These are phyloP conservation scores for Buddleja alternifolia DNA, from an alignment of 257 asterid genomes.

Conservation along the genomic window DNA sequence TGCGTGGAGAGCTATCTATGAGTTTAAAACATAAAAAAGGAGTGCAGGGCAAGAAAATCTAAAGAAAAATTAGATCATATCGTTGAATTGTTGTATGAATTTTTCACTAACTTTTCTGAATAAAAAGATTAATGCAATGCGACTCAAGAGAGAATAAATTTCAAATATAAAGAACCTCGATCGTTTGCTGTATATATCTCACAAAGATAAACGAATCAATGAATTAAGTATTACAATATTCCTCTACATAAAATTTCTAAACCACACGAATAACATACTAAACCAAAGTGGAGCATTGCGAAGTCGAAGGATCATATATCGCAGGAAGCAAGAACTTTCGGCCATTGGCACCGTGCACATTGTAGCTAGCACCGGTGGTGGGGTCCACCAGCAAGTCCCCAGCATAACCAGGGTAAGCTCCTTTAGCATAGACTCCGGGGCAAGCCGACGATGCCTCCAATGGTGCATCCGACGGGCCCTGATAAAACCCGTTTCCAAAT, in stretches of 20 bases:
- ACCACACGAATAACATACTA: conserved; percentile 26
- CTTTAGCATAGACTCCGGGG: conserved; percentile 73
- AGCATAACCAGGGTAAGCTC: conserved; percentile 82
- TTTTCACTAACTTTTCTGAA: no score
- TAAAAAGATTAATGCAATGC: no score
- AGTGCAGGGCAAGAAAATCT: no score
- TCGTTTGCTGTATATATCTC: no score
- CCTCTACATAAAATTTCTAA: background rate
- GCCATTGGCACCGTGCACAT: conserved; percentile 63
- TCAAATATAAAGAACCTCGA: no score
- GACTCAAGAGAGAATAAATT: no score
- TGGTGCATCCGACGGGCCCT: conserved; percentile 65
- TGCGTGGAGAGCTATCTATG: no score
- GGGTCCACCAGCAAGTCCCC: conserved; percentile 65
- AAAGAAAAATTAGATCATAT: no score
- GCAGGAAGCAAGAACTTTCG: conserved; percentile 76
- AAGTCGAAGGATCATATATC: conserved; percentile 62
- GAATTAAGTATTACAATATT: conserved; percentile 20
- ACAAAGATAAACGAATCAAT: conserved; percentile 18
- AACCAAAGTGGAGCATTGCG: conserved; percentile 67
- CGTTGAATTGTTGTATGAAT: no score
- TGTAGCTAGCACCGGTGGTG: conserved; percentile 72
- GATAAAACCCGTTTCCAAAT: conserved; percentile 71
- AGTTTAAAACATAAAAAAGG: no score
- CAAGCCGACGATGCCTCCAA: conserved; percentile 80